Percentiles rank a stretch among this genome's conserved stretches.
phyloP scores from a whole-genome alignment of 169 alveolate species.

The Plasmodium malariae region DNA sequence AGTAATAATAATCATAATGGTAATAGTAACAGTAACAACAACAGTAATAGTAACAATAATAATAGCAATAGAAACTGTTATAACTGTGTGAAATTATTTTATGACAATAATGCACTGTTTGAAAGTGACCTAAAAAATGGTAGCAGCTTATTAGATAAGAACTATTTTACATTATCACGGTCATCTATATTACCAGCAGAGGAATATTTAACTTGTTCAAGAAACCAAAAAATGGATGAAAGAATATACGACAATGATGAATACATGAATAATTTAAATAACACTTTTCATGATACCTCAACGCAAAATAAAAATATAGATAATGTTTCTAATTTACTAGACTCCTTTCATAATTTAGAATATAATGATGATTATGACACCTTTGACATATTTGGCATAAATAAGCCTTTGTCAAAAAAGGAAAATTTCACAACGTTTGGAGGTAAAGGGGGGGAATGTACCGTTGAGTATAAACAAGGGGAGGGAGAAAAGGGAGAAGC shows the following conservation, averaged over 20 bases:
- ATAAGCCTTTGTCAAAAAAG: slow-evolving; percentile 7
- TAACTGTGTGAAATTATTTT: slow-evolving; percentile 33
- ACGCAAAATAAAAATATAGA: background rate
- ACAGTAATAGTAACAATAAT: background rate
- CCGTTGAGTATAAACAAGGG: background rate
- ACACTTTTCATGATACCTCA: background rate
- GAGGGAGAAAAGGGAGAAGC: background rate
- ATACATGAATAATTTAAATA: background rate
- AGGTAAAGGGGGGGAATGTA: background rate
- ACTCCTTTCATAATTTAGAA: slow-evolving; percentile 7
- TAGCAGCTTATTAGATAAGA: slow-evolving; percentile 5
- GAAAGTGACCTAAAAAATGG: background rate
- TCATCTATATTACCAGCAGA: slow-evolving; percentile 3
- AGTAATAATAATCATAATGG: background rate
- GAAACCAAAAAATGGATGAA: background rate
- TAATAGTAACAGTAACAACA: background rate
- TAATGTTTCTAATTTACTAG: slow-evolving; percentile 7
- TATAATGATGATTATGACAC: slow-evolving; percentile 6
- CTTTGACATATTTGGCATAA: slow-evolving; percentile 31
- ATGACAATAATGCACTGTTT: slow-evolving; percentile 4
- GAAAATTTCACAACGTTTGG: background rate
- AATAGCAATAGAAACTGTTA: slow-evolving; percentile 2
- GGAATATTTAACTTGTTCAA: background rate
- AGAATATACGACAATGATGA: background rate
- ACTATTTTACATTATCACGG: slow-evolving; percentile 2